Percentiles rank a stretch among this genome's conserved stretches.
phyloP scores from a whole-genome alignment of 2,329 filamentous ascomycete genomes.

The Leptographium radiaticola region DNA sequence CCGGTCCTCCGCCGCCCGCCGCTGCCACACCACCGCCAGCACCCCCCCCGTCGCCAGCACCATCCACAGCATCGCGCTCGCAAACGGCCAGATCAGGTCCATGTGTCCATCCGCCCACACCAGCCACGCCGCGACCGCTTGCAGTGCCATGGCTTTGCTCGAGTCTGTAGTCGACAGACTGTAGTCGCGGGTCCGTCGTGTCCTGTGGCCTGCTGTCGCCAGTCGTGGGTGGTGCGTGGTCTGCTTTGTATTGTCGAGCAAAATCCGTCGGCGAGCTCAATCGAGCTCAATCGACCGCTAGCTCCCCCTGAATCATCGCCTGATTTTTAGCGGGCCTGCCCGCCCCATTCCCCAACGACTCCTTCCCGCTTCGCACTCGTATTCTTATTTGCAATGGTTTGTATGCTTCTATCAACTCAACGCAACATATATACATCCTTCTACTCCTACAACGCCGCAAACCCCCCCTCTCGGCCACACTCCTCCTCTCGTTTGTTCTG shows the following conservation, averaged over 20 bases:
- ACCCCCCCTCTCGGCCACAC: background rate
- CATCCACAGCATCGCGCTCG: conserved; percentile 5
- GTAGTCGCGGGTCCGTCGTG: no score
- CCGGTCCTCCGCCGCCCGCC: conserved; percentile 16
- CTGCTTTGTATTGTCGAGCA: no score
- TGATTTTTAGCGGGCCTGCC: background rate
- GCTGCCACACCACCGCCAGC: conserved; percentile 13
- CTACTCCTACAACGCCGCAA: background rate
- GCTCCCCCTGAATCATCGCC: background rate
- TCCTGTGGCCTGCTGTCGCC: no score
- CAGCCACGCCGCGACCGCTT: conserved; percentile 1
- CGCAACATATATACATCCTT: background rate
- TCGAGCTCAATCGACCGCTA: background rate
- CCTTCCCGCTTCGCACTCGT: background rate
- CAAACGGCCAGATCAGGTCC: background rate
- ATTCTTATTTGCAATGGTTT: background rate
- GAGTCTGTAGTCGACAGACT: background rate
- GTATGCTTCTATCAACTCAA: background rate
- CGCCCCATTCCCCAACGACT: background rate
- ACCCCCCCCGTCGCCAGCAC: conserved; percentile 1
- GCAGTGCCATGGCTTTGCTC: background rate
- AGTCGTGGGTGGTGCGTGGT: no score
- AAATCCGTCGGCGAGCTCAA: background rate
- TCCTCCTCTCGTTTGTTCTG: background rate
- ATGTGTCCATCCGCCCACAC: background rate